phyloP scores from a whole-genome alignment of 83 land plant genomes.

The Diphasiastrum complanatum region DNA sequence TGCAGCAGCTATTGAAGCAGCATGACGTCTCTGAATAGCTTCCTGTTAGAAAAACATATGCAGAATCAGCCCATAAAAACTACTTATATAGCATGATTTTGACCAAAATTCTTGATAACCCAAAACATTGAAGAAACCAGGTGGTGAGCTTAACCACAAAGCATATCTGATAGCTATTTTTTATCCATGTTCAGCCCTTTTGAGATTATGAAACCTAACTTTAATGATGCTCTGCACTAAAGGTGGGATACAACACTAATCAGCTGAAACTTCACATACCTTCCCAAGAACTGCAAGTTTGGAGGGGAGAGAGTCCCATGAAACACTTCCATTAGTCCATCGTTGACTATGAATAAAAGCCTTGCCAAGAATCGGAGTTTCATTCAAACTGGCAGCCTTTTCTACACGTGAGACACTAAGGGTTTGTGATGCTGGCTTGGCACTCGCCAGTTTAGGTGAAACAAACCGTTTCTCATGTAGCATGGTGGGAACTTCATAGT shows the following conservation, averaged over 20 bases:
- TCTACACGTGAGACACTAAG: neutral
- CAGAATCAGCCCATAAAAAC: neutral
- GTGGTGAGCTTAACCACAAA: no score
- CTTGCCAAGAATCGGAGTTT: neutral
- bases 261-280: slow-evolving; percentile 17
- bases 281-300: slow-evolving; percentile 23
- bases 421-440: neutral
- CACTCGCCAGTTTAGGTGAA: neutral
- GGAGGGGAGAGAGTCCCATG: slow-evolving; percentile 30
- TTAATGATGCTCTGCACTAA: neutral
- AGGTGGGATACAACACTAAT: neutral
- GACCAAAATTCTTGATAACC: neutral
- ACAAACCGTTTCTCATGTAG: slow-evolving; percentile 2
- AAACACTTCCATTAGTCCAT: slow-evolving; percentile 32
- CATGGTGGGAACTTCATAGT: neutral
- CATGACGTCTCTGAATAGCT: slow-evolving; percentile 55
- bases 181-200: no score
- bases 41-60: slow-evolving; percentile 43
- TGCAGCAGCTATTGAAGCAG: slow-evolving; percentile 65
- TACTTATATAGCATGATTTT: slow-evolving; percentile 5
- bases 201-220: neutral
- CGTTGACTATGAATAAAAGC: slow-evolving; percentile 18
- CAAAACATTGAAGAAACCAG: neutral
- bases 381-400: neutral
- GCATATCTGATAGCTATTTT: no score